Percentiles rank a stretch among this genome's conserved stretches.
phyloP scores from a whole-genome alignment of 2,329 filamentous ascomycete genomes.

The Thielaviopsis euricoi region DNA sequence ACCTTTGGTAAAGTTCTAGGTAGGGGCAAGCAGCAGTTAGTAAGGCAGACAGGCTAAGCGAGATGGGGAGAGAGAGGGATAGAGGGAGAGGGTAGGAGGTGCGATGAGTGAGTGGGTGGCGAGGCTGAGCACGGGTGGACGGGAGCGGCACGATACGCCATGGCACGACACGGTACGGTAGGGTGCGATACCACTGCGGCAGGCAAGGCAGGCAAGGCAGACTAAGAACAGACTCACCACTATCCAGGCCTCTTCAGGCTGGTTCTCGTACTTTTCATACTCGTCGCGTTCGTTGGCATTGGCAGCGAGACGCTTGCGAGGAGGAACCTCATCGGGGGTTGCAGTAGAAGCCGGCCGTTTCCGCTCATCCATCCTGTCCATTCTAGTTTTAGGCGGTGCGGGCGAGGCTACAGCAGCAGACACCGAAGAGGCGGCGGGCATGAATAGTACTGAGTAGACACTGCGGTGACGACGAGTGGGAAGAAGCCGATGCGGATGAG shows the following conservation, averaged over 20 bases:
- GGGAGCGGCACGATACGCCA: too few species aligned
- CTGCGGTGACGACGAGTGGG: too few species aligned
- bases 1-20: conserved; percentile 79
- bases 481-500: background rate
- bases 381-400: conserved; percentile 69
- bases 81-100: background rate
- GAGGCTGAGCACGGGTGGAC: background rate
- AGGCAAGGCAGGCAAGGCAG: too few species aligned
- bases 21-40: conserved; percentile 16
- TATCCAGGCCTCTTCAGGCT: conserved; percentile 44
- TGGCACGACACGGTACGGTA: too few species aligned
- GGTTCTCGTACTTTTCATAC: conserved; percentile 34
- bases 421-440: conserved; percentile 68
- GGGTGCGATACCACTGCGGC: too few species aligned
- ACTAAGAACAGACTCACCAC: conserved; percentile 35
- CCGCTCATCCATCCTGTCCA: conserved; percentile 74
- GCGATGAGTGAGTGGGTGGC: background rate
- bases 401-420: conserved; percentile 35
- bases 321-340: conserved; percentile 71
- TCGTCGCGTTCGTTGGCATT: conserved; percentile 55
- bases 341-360: conserved; percentile 63
- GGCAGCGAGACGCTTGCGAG: conserved; percentile 78
- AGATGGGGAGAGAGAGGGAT: too few species aligned
- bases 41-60: conserved; percentile 16
- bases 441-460: conserved; percentile 22